Evolutionary conservation across 1,139 yeast genomes (phyloP).

Genomic region (Kodamaea anthophila): DNA sequence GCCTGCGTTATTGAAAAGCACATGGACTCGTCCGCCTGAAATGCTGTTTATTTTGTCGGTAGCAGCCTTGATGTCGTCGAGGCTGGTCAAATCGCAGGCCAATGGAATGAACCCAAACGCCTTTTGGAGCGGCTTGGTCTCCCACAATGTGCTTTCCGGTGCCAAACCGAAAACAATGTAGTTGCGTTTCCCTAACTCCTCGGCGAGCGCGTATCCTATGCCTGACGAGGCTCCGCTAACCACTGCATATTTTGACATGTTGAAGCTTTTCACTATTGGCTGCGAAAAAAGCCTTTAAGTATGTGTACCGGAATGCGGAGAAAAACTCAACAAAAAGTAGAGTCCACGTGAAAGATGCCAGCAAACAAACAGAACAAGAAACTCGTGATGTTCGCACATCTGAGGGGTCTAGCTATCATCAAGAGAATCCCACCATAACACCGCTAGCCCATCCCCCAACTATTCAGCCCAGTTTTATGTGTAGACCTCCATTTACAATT

Average conservation of each 20-base stretch:
- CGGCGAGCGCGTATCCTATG: slow-evolving; percentile 29
- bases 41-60: slow-evolving; percentile 13
- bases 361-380: too few species aligned
- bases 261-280: neutral
- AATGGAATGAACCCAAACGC: slow-evolving; percentile 26
- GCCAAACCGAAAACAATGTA: slow-evolving; percentile 32
- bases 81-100: slow-evolving; percentile 27
- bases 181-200: slow-evolving; percentile 24
- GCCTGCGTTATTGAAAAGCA: slow-evolving; percentile 33
- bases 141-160: slow-evolving; percentile 18
- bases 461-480: too few species aligned
- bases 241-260: slow-evolving; percentile 21
- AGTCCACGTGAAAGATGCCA: slow-evolving; percentile 1
- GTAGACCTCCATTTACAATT: too few species aligned
- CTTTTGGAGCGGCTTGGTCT: slow-evolving; percentile 21
- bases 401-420: too few species aligned
- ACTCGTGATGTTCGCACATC: too few species aligned
- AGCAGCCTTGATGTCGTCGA: slow-evolving; percentile 22
- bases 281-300: neutral
- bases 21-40: slow-evolving; percentile 20
- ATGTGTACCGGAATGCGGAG: slow-evolving; percentile 2
- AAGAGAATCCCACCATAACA: too few species aligned
- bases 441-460: too few species aligned
- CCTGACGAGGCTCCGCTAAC: slow-evolving; percentile 39
- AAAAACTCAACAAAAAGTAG: slow-evolving; percentile 3